Conservation (phyloP, 192 early-diverging fungal genomes). For the Thoreauomyces humboldtii region DNA sequence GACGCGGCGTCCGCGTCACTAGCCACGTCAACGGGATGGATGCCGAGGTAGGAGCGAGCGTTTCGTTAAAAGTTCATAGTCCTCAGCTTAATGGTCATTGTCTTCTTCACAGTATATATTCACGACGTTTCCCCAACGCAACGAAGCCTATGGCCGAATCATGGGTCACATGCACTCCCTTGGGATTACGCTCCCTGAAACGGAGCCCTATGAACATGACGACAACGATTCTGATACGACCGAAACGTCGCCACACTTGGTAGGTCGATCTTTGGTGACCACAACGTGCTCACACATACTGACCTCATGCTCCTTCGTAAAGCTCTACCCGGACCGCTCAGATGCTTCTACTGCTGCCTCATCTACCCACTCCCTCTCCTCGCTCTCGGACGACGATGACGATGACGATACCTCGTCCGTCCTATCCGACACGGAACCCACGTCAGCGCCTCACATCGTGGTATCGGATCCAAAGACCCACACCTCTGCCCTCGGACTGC, state of each 20-base stretch:
- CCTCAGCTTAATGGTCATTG: neutral
- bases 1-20: conserved; percentile 3
- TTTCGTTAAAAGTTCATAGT: neutral
- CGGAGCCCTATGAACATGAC: neutral
- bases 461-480: conserved; percentile 7
- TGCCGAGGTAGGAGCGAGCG: neutral
- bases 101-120: conserved; percentile 11
- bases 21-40: neutral
- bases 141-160: neutral
- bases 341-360: too few relatives aligned
- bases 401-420: neutral
- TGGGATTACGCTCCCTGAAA: neutral
- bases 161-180: neutral
- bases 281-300: too few relatives aligned
- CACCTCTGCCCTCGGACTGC: neutral
- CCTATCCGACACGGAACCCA: neutral
- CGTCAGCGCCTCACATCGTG: neutral
- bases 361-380: too few relatives aligned
- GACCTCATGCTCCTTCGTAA: too few relatives aligned
- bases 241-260: too few relatives aligned
- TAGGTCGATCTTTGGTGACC: too few relatives aligned
- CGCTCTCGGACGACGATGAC: neutral
- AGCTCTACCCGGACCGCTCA: too few relatives aligned
- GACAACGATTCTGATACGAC: neutral
- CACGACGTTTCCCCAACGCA: conserved; percentile 8